These are phyloP conservation scores for Calocybe indica DNA, from an alignment of 768 basidiomycete genomes.

Conservation along the genomic window DNA sequence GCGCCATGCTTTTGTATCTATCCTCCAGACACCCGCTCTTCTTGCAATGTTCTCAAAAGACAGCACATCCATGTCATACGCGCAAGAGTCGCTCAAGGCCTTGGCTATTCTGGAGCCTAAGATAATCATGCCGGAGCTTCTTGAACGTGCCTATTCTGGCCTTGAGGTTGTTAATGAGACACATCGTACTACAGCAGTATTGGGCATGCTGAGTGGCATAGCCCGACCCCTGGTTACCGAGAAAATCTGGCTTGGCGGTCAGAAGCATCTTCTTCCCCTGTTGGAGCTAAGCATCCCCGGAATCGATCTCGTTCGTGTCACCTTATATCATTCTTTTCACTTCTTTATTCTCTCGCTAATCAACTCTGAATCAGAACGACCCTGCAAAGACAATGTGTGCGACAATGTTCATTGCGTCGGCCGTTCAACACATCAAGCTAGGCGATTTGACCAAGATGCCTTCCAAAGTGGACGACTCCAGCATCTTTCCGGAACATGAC, in stretches of 20 bases:
- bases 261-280: slow-evolving; percentile 82
- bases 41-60: slow-evolving; percentile 92
- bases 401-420: slow-evolving; percentile 70
- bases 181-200: slow-evolving; percentile 86
- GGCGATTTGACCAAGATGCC: slow-evolving; percentile 67
- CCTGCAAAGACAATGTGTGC: slow-evolving; percentile 76
- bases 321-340: background rate
- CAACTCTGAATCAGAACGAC: slow-evolving; percentile 50
- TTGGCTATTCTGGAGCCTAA: slow-evolving; percentile 78
- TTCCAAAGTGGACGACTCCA: slow-evolving; percentile 44
- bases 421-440: slow-evolving; percentile 70
- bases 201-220: slow-evolving; percentile 77
- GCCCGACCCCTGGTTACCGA: slow-evolving; percentile 74
- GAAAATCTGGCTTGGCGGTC: slow-evolving; percentile 76
- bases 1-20: slow-evolving; percentile 74
- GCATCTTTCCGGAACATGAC: slow-evolving; percentile 42
- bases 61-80: slow-evolving; percentile 68
- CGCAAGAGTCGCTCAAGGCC: slow-evolving; percentile 72
- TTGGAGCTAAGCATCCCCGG: slow-evolving; percentile 88
- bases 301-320: slow-evolving; percentile 68
- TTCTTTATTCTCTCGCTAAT: slow-evolving; percentile 1
- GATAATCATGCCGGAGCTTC: slow-evolving; percentile 83
- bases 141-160: slow-evolving; percentile 88
- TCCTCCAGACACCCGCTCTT: slow-evolving; percentile 79
- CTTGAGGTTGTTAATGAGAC: slow-evolving; percentile 95